Conservation (phyloP, 2,329 filamentous ascomycete species). For the Paraphaeosphaeria sporulosa region DNA sequence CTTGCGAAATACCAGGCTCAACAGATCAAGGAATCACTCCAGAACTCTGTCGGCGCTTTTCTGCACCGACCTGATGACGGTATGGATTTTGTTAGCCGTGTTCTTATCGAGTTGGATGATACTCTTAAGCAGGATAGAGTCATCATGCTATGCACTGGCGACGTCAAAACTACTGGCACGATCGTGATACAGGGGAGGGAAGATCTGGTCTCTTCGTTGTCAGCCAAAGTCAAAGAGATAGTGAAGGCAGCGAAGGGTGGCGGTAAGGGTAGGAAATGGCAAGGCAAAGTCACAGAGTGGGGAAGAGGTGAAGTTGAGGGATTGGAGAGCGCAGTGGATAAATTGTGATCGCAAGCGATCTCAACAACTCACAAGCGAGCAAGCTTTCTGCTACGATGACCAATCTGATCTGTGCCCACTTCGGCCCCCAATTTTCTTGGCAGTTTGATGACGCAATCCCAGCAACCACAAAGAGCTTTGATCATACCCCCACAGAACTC, state of each 20-base stretch:
- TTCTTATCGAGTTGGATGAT: constrained; percentile 38
- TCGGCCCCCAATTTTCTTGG: too few relatives aligned
- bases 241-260: constrained; percentile 40
- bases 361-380: neutral
- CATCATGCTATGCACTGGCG: constrained; percentile 37
- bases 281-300: constrained; percentile 44
- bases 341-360: constrained; percentile 10
- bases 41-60: constrained; percentile 25
- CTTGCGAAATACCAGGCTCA: constrained; percentile 37
- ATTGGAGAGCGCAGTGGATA: constrained; percentile 29
- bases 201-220: constrained; percentile 33
- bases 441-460: too few relatives aligned
- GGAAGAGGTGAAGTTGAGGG: constrained; percentile 42
- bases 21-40: constrained; percentile 29
- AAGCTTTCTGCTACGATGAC: neutral
- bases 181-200: constrained; percentile 39
- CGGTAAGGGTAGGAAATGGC: constrained; percentile 45
- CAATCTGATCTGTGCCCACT: neutral
- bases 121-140: constrained; percentile 31
- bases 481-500: too few relatives aligned
- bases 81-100: constrained; percentile 40
- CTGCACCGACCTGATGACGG: constrained; percentile 38
- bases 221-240: constrained; percentile 33
- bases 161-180: constrained; percentile 34
- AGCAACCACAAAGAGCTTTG: too few relatives aligned